These are phyloP conservation scores for Eremochloa ophiuroides DNA, from an alignment of 176 grass and related monocot species.

Conservation along the genomic window DNA sequence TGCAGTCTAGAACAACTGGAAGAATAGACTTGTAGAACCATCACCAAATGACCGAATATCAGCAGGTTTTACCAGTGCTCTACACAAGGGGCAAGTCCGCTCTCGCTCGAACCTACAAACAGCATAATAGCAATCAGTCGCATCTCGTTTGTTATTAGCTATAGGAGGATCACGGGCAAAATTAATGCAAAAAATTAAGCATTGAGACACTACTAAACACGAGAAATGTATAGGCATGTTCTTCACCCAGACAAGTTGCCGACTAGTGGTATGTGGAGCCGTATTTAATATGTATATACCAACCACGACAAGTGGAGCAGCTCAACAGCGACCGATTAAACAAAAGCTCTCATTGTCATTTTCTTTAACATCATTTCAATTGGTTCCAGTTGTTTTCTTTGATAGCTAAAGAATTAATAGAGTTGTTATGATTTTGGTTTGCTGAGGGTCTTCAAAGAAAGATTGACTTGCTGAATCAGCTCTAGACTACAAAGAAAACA, in stretches of 20 bases:
- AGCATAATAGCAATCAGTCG: conserved; percentile 5
- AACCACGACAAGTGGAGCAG: neutral
- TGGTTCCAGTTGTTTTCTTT: neutral
- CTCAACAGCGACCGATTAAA: neutral
- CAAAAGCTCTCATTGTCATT: neutral
- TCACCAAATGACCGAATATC: conserved; percentile 93
- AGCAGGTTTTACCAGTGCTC: conserved; percentile 83
- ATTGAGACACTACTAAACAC: neutral
- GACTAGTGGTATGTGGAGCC: neutral
- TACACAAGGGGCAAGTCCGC: conserved; percentile 80
- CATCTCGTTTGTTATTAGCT: neutral
- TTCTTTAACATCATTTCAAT: neutral
- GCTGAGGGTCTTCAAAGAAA: neutral
- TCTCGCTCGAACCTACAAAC: conserved; percentile 83
- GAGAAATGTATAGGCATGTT: neutral
- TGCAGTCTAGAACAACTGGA: conserved; percentile 74
- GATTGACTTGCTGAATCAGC: neutral
- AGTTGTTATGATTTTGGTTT: neutral
- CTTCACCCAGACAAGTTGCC: neutral
- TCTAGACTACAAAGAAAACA: neutral
- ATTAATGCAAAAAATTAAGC: neutral
- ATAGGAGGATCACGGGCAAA: conserved; percentile 4
- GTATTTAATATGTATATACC: neutral
- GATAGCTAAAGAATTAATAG: neutral
- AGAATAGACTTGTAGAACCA: conserved; percentile 89